Percentiles rank a stretch among this genome's conserved stretches.
These are phyloP conservation scores for Fusarium sp. DNA, from an alignment of 2,329 filamentous ascomycete genomes.

Conservation along the genomic window DNA sequence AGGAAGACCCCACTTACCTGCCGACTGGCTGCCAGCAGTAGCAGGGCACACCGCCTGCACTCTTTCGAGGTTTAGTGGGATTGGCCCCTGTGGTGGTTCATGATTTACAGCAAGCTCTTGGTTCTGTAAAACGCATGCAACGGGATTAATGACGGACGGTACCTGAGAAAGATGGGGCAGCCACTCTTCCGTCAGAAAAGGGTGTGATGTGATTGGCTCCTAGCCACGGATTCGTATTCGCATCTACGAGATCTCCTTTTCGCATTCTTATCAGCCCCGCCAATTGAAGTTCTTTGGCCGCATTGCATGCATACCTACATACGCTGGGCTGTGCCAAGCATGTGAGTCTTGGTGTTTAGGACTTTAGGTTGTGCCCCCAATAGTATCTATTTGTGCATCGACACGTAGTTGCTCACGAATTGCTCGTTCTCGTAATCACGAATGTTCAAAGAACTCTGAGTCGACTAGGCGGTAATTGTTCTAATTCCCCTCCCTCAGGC, in stretches of 20 bases:
- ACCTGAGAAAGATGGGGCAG: conserved; percentile 28
- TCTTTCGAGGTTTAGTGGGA: conserved; percentile 26
- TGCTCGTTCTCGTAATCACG: conserved; percentile 7
- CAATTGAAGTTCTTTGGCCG: conserved; percentile 7
- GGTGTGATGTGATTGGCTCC: conserved; percentile 29
- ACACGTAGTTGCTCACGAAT: neutral
- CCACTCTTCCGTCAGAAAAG: neutral
- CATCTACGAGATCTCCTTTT: conserved; percentile 41
- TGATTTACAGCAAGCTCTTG: conserved; percentile 10
- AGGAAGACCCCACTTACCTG: conserved; percentile 27
- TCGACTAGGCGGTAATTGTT: neutral
- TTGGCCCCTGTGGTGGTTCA: conserved; percentile 9
- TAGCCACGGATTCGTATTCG: conserved; percentile 39
- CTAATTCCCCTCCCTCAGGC: neutral
- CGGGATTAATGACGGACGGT: conserved; percentile 23
- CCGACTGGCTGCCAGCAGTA: conserved; percentile 24
- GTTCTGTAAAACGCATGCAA: conserved; percentile 14
- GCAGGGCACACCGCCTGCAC: conserved; percentile 32
- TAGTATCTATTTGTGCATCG: neutral
- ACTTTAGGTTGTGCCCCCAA: neutral
- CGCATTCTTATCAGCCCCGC: conserved; percentile 38
- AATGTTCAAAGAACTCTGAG: neutral
- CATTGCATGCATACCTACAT: conserved; percentile 15
- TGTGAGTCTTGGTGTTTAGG: neutral
- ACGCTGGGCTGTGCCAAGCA: conserved; percentile 4